Base-by-base conservation (phyloP, 768 basidiomycete genomes). In the Lyophyllum decastes region DNA sequence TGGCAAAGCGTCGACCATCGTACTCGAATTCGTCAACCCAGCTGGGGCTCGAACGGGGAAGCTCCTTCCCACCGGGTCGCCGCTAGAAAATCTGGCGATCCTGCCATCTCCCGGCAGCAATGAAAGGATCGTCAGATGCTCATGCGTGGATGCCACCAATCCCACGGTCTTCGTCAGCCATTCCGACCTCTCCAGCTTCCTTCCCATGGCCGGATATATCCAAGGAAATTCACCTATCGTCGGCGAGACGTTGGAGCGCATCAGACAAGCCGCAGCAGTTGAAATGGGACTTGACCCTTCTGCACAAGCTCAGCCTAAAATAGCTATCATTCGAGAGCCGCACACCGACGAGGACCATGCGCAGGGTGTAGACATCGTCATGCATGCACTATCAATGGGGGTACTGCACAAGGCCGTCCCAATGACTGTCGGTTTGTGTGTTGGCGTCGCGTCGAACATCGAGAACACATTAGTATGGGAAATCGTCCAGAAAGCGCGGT, bases 141-240 rank as follows among this genome's bases (percentile, higher is more conserved):
- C 87, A 11, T 76, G 87, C 9, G 79, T 91, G 12, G 89, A 91
- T 64, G 88, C 88, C 1, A 87, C 89, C 16, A 90, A 91, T 67
- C 89, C 89, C 0, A 87, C 84, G 6, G 82, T 92, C 16, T 85
- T 92, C 70, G 76, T 90, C 61, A 54, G 70, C 33, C 69, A 76
- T 4, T 58, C 69, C 0, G 80, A 83, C 40, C 73, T 90, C 35
- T 60, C 66, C 21, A 45, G 60, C 6, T 68, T 74, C 34, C 72
- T 83, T 44, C 69, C 74, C 21, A 64, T 81, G 41, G 71, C 68
- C 38, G 72, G 71, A n/a, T 80, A 77, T 59, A 47, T 77, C 38
- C 46, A 64, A 2, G 70, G 73, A 16, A 69, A 66, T 49, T 53
- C 71, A 33, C 54, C 70, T 9, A 57, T 65, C 2, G 63, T 65